phyloP scores from a whole-genome alignment of 805 yeast genomes.

The Schwanniomyces pseudopolymorphus region DNA sequence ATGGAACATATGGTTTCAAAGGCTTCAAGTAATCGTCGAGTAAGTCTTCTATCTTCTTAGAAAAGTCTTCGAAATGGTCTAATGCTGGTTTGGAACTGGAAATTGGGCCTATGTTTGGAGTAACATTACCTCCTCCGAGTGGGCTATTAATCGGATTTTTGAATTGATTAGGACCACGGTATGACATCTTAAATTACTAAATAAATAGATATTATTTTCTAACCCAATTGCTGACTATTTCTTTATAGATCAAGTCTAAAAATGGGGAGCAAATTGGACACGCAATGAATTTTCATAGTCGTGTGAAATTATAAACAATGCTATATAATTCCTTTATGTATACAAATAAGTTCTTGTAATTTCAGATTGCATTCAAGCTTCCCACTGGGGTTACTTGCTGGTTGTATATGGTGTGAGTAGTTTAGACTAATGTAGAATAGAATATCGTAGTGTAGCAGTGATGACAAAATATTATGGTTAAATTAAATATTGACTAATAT shows the following conservation, averaged over 20 bases:
- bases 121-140: constrained; percentile 17
- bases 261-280: constrained; percentile 6
- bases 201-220: background rate
- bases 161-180: constrained; percentile 45
- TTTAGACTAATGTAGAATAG: background rate
- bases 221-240: background rate
- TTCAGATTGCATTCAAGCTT: background rate
- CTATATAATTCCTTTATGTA: background rate
- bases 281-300: constrained; percentile 4
- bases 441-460: too few species aligned
- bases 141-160: constrained; percentile 31
- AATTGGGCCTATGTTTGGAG: constrained; percentile 30
- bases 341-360: background rate
- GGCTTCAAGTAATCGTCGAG: constrained; percentile 51
- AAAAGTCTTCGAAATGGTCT: constrained; percentile 48
- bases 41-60: constrained; percentile 54
- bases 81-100: constrained; percentile 24
- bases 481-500: background rate
- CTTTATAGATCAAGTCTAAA: background rate
- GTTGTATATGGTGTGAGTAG: background rate
- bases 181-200: constrained; percentile 30
- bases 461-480: background rate
- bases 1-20: constrained; percentile 76
- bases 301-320: constrained; percentile 1
- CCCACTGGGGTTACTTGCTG: too few species aligned